Evolutionary conservation across 495 filamentous ascomycete species (phyloP), one percentile per base, ranked within the genome.

Genomic region (Aspergillus steynii): DNA sequence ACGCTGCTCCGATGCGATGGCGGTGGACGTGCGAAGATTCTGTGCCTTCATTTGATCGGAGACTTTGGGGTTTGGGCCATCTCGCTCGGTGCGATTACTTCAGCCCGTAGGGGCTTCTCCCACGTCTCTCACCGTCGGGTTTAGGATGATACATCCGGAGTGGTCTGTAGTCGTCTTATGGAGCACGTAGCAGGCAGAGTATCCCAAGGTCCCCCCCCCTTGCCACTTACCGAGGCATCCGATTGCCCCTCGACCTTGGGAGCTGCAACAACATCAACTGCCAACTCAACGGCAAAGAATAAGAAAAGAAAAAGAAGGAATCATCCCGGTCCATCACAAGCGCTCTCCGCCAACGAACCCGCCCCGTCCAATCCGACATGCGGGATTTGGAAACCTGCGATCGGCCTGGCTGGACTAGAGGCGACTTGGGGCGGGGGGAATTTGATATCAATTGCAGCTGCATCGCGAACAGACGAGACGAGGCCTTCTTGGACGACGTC

Each of bases 1-100:
- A 74, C 71, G 56, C 66, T 71, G 71, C 68, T 74, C 71, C 71
- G 71, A 57, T 26, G 14, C 52, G 7, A 8, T 31, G 50, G 50
- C 20, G 50, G 47, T 34, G 31, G 31, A 9, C 5, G 31, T 34
- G 31, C 9, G 47, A 50, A 26, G 48, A 50, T 50, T 50, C 27
- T 25, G 25, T 50, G 25, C 7, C 29, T 53, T 31, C 37, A 42
- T 42, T 42, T 42, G 37, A 42, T 42, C 37, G 10, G 37, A 34
- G 29, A 53, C 29, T 31, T n/a, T 5, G 8, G 20, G 20, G 20
- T 20, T 20, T 20, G 20, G 20, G 20, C 20, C 20, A 20, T 20
- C 20, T 20, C 20, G 7, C 37, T 10, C 14, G 37, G 5, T 34
- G 31, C 6, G 31, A 34, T 34, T 34, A 34, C 31, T 34, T 34